These are phyloP conservation scores for Zalaria obscura DNA, from an alignment of 2,329 filamentous ascomycete species.

Conservation along the genomic window DNA sequence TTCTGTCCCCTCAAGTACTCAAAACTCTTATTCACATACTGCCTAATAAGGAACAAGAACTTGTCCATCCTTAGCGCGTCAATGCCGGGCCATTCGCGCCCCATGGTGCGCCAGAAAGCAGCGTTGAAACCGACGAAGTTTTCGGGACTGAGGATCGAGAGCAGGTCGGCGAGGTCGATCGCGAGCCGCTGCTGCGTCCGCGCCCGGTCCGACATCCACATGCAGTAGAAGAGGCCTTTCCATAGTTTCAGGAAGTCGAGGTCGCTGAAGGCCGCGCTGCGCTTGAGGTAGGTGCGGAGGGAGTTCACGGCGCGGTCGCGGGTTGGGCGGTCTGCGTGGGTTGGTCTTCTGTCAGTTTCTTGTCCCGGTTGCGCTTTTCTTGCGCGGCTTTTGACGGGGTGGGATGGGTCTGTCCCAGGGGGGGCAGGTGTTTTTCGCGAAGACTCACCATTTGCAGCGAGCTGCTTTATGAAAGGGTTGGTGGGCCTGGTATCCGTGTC, in stretches of 20 bases:
- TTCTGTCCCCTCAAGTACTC: slow-evolving; percentile 27
- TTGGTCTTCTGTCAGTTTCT: background rate
- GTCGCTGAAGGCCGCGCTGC: slow-evolving; percentile 44
- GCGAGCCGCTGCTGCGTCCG: slow-evolving; percentile 76
- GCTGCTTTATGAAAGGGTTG: slow-evolving; percentile 64
- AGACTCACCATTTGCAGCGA: slow-evolving; percentile 67
- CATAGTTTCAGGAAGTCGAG: slow-evolving; percentile 76
- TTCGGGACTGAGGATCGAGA: slow-evolving; percentile 39
- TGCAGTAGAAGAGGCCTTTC: slow-evolving; percentile 85
- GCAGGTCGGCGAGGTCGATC: slow-evolving; percentile 58
- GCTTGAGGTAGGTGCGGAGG: slow-evolving; percentile 62
- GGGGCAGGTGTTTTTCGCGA: slow-evolving; percentile 35
- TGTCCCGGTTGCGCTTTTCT: slow-evolving; percentile 43
- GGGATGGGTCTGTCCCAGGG: slow-evolving; percentile 59
- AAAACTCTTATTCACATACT: slow-evolving; percentile 62
- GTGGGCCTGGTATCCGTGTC: slow-evolving; percentile 18
- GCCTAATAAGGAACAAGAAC: slow-evolving; percentile 71
- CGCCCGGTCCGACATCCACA: slow-evolving; percentile 84
- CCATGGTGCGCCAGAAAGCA: slow-evolving; percentile 39
- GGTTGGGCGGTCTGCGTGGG: slow-evolving; percentile 4
- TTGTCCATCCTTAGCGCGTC: slow-evolving; percentile 61
- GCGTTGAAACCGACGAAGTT: slow-evolving; percentile 29
- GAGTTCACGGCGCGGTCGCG: slow-evolving; percentile 46
- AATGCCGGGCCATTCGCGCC: slow-evolving; percentile 35
- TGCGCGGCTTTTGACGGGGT: slow-evolving; percentile 44